Conservation (phyloP, 1,139 yeast species). For the Scheffersomyces insectosa region DNA sequence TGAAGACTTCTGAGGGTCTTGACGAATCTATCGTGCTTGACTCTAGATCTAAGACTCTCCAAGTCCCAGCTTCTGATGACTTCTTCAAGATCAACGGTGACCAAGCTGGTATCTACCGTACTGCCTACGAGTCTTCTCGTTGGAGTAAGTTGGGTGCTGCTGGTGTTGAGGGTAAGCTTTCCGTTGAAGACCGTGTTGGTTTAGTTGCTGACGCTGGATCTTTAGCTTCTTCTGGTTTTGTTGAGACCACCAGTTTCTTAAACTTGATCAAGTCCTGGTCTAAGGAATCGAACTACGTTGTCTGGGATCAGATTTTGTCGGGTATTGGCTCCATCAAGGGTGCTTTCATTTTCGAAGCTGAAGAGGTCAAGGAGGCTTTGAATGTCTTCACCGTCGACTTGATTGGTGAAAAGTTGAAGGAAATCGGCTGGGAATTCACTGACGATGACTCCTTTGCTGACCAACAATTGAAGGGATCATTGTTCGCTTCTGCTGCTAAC, state of each 20-base stretch:
- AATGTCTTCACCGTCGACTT: conserved; percentile 60
- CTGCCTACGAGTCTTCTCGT: conserved; percentile 73
- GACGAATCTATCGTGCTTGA: conserved; percentile 56
- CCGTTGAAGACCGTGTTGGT: conserved; percentile 85
- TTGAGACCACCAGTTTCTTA: conserved; percentile 65
- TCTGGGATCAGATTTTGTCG: conserved; percentile 71
- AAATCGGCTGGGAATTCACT: conserved; percentile 70
- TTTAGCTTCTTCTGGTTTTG: conserved; percentile 71
- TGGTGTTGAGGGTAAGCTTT: conserved; percentile 62
- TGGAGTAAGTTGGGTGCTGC: conserved; percentile 74
- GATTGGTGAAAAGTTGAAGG: conserved; percentile 56
- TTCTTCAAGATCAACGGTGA: conserved; percentile 80
- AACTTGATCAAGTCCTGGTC: conserved; percentile 69
- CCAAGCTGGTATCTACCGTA: conserved; percentile 81
- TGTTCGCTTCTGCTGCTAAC: conserved; percentile 69
- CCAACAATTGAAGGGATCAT: conserved; percentile 71
- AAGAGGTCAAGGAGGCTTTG: conserved; percentile 55
- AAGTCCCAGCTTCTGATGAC: conserved; percentile 33
- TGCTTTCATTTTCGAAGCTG: conserved; percentile 73
- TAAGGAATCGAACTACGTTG: conserved; percentile 67
- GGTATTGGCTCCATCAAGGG: conserved; percentile 56
- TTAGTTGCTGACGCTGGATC: conserved; percentile 81
- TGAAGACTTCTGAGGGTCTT: conserved; percentile 66
- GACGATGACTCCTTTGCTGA: conserved; percentile 65
- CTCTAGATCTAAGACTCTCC: conserved; percentile 52